Percentiles rank a stretch among this genome's conserved stretches.
Conservation (phyloP, 305 asterid species). For the Plantago coronopus region DNA sequence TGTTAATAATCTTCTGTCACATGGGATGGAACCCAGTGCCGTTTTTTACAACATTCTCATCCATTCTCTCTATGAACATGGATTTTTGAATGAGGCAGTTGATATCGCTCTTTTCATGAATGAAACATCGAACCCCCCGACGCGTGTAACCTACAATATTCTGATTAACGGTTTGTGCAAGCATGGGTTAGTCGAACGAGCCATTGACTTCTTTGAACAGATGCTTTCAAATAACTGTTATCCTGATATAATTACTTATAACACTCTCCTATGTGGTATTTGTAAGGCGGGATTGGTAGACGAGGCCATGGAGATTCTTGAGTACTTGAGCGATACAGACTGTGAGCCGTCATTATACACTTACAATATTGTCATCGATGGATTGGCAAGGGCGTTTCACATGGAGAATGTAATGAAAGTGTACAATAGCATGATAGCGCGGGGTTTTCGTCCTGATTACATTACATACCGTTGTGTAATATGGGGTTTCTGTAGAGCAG, state of each 20-base stretch:
- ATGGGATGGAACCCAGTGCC: slow-evolving; percentile 64
- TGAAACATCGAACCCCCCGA: slow-evolving; percentile 55
- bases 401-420: slow-evolving; percentile 69
- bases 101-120: slow-evolving; percentile 58
- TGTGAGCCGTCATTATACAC: slow-evolving; percentile 62
- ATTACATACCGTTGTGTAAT: slow-evolving; percentile 69
- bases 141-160: slow-evolving; percentile 65
- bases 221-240: slow-evolving; percentile 49
- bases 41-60: slow-evolving; percentile 76
- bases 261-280: slow-evolving; percentile 70
- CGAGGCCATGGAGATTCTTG: slow-evolving; percentile 56
- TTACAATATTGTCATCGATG: slow-evolving; percentile 72
- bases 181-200: slow-evolving; percentile 64
- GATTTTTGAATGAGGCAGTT: slow-evolving; percentile 64
- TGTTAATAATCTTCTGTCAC: slow-evolving; percentile 49
- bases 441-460: slow-evolving; percentile 63
- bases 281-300: slow-evolving; percentile 60
- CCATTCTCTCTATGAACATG: slow-evolving; percentile 59
- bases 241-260: slow-evolving; percentile 78
- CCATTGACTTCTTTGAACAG: slow-evolving; percentile 54
- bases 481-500: slow-evolving; percentile 80
- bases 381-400: slow-evolving; percentile 61
- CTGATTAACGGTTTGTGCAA: slow-evolving; percentile 77
- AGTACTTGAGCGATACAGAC: slow-evolving; percentile 30
- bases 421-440: slow-evolving; percentile 51